Evolutionary conservation across 306 rosid species (phyloP).

Genomic region (Trichosanthes truncata): DNA sequence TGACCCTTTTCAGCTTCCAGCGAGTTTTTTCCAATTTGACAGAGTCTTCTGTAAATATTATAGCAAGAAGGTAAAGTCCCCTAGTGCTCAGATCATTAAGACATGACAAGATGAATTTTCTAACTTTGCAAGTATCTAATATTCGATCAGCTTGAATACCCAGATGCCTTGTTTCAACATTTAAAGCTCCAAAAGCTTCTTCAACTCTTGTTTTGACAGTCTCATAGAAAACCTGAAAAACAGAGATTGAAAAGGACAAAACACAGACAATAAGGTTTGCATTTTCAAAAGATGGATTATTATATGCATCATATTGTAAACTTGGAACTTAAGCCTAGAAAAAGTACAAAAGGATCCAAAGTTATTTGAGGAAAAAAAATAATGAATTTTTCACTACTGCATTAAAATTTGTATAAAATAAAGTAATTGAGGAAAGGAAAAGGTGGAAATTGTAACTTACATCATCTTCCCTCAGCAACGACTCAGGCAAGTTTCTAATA

Average conservation of each 20-base stretch:
- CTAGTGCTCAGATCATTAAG: constrained; percentile 54
- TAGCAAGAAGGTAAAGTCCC: constrained; percentile 53
- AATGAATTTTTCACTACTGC: background rate
- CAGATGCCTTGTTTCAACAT: constrained; percentile 18
- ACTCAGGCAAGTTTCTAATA: constrained; percentile 42
- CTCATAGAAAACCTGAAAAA: constrained; percentile 59
- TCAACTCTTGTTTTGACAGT: constrained; percentile 42
- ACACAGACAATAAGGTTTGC: background rate
- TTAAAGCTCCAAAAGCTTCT: constrained; percentile 35
- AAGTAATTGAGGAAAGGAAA: background rate
- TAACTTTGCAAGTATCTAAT: constrained; percentile 13
- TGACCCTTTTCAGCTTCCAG: constrained; percentile 41
- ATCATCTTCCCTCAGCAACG: constrained; percentile 68
- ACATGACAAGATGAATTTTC: constrained; percentile 26
- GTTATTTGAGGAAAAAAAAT: too few relatives aligned
- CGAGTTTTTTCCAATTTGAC: constrained; percentile 45
- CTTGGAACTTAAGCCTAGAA: background rate
- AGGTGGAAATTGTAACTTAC: constrained; percentile 27
- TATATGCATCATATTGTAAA: background rate
- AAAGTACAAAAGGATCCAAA: background rate
- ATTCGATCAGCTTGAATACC: constrained; percentile 26
- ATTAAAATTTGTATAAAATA: background rate
- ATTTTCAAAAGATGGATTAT: background rate
- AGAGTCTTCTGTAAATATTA: constrained; percentile 33
- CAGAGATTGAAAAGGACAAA: background rate